A percentile compares a stretch with the other conserved stretches of the same genome.
phyloP scores from a whole-genome alignment of 495 filamentous ascomycete genomes.

The Sordaria brevicollis region DNA sequence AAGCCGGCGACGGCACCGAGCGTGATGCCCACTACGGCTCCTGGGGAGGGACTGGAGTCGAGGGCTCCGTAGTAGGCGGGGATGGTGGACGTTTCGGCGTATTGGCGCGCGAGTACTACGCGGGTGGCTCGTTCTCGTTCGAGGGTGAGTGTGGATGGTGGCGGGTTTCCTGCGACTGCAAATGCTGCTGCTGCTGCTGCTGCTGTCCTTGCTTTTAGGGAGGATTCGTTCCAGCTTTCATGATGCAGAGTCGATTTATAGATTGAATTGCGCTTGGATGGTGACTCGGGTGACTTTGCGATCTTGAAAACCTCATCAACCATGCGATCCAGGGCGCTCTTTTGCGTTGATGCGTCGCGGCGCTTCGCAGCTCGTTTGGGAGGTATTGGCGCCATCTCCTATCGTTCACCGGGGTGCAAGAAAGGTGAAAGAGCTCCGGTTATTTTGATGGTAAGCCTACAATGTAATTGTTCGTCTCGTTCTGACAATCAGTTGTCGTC shows the following conservation, averaged over 20 bases:
- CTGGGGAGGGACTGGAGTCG: constrained; percentile 49
- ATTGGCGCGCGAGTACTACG: background rate
- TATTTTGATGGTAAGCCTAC: background rate
- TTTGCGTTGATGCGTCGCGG: background rate
- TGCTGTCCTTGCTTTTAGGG: background rate
- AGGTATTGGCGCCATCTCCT: background rate
- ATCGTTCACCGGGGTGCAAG: background rate
- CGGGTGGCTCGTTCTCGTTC: background rate
- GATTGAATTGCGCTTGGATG: background rate
- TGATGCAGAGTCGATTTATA: background rate
- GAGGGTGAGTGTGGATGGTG: background rate
- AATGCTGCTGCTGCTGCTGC: background rate
- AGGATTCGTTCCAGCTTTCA: background rate
- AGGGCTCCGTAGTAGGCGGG: constrained; percentile 59
- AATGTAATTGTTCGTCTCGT: background rate
- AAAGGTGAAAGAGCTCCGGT: background rate
- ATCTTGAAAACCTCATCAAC: background rate
- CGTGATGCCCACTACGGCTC: constrained; percentile 72
- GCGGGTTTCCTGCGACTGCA: background rate
- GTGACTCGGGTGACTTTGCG: background rate
- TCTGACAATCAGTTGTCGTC: background rate
- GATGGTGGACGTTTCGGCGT: constrained; percentile 29
- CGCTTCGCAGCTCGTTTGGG: background rate
- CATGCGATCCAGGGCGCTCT: background rate
- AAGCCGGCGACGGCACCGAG: constrained; percentile 79